Percentiles rank a stretch among this genome's conserved stretches.
Conservation (phyloP, 306 rosid genomes). For the Elaeagnus macrophylla region DNA sequence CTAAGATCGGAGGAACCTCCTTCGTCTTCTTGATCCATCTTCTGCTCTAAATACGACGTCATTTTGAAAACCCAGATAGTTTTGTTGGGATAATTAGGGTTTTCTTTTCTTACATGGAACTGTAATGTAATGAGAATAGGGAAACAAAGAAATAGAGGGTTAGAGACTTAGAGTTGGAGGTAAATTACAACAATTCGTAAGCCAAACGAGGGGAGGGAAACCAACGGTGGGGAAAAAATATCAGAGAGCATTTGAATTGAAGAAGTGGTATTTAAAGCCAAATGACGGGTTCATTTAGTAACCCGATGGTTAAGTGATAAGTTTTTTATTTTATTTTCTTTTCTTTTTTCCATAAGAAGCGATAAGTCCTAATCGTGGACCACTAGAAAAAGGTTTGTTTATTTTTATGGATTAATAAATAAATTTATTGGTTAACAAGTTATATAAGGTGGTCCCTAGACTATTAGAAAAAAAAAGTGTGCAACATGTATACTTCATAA, state of each 20-base stretch:
- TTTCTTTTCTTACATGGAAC: slow-evolving; percentile 11
- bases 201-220: neutral
- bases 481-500: neutral
- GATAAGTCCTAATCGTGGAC: too few species aligned
- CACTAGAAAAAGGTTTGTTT: slow-evolving; percentile 12
- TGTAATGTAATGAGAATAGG: slow-evolving; percentile 14
- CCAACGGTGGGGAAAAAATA: slow-evolving; percentile 10
- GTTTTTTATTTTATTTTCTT: too few species aligned
- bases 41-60: slow-evolving; percentile 24
- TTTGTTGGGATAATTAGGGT: slow-evolving; percentile 12
- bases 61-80: neutral
- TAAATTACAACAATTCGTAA: neutral
- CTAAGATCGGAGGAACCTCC: slow-evolving; percentile 34
- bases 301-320: too few species aligned
- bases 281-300: slow-evolving; percentile 15
- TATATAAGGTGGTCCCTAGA: slow-evolving; percentile 19
- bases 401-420: slow-evolving; percentile 10
- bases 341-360: too few species aligned
- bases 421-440: slow-evolving; percentile 13
- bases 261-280: slow-evolving; percentile 9
- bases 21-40: slow-evolving; percentile 26
- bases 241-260: neutral
- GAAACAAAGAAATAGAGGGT: neutral
- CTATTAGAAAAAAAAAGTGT: neutral
- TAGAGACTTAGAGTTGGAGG: neutral